A percentile compares a stretch with the other conserved stretches of the same genome.
Conservation (phyloP, 805 yeast species). For the Lachancea dasiensis region DNA sequence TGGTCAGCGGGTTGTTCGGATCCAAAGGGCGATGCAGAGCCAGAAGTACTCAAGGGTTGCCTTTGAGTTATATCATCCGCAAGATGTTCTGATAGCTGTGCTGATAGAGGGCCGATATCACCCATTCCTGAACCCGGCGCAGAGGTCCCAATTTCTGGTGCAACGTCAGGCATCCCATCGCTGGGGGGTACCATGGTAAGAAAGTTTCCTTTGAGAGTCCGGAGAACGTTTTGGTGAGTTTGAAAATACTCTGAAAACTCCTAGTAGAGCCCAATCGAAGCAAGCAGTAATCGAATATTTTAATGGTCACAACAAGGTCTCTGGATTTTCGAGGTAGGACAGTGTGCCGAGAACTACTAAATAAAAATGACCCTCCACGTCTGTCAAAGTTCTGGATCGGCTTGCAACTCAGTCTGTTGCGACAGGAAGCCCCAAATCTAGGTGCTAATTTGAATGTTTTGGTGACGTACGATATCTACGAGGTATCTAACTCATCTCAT, state of each 20-base stretch:
- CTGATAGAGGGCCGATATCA: too few species aligned
- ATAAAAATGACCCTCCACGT: neutral
- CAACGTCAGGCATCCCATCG: too few species aligned
- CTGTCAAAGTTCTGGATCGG: neutral
- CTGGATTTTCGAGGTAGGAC: too few species aligned
- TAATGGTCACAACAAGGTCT: too few species aligned
- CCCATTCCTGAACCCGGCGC: too few species aligned
- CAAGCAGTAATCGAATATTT: too few species aligned
- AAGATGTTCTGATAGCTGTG: neutral
- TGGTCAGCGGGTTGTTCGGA: neutral
- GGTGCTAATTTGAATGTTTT: neutral
- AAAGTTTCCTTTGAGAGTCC: too few species aligned
- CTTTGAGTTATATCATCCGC: neutral
- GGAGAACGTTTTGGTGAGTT: too few species aligned
- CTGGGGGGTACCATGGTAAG: too few species aligned
- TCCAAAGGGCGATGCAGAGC: neutral
- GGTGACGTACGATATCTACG: neutral
- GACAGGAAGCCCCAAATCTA: conserved; percentile 1
- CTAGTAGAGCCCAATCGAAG: too few species aligned
- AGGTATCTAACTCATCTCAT: conserved; percentile 1
- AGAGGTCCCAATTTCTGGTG: too few species aligned
- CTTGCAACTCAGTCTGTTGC: neutral
- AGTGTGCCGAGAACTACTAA: neutral
- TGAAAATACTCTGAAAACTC: too few species aligned
- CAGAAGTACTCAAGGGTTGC: neutral